phyloP scores from a whole-genome alignment of 75 land plant species.

The Sequoiadendron giganteum region DNA sequence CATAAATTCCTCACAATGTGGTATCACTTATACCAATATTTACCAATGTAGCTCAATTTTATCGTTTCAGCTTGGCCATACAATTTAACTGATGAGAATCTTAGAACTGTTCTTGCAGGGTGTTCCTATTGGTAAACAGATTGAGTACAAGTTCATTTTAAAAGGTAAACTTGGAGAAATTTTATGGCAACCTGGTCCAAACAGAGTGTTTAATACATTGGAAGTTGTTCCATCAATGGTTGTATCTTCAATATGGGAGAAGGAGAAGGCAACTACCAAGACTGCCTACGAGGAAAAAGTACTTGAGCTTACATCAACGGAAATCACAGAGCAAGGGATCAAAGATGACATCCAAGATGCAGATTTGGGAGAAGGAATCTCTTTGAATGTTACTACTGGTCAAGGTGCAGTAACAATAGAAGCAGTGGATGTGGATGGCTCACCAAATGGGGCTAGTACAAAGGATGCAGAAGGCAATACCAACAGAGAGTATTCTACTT shows the following conservation, averaged over 20 bases:
- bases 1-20: not conserved
- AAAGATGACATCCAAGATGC: not conserved
- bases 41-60: not conserved
- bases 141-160: conserved; percentile 43
- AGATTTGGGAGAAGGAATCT: not conserved
- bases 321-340: not conserved
- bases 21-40: not conserved
- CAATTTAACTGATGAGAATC: not conserved
- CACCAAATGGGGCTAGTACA: not conserved
- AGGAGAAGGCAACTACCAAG: not conserved
- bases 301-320: not conserved
- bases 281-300: not conserved
- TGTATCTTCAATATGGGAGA: conserved; percentile 20
- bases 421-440: not conserved
- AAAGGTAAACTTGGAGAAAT: conserved; percentile 17
- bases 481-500: not conserved
- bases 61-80: not conserved
- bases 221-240: conserved; percentile 7
- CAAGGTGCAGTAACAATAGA: not conserved
- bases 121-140: conserved; percentile 32
- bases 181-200: conserved; percentile 47
- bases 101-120: conserved; percentile 16
- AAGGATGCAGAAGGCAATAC: not conserved
- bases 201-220: conserved; percentile 24
- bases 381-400: not conserved